Percentiles rank a stretch among this genome's conserved stretches.
phyloP scores from a whole-genome alignment of 305 asterid species.

The Rubia peregrina region DNA sequence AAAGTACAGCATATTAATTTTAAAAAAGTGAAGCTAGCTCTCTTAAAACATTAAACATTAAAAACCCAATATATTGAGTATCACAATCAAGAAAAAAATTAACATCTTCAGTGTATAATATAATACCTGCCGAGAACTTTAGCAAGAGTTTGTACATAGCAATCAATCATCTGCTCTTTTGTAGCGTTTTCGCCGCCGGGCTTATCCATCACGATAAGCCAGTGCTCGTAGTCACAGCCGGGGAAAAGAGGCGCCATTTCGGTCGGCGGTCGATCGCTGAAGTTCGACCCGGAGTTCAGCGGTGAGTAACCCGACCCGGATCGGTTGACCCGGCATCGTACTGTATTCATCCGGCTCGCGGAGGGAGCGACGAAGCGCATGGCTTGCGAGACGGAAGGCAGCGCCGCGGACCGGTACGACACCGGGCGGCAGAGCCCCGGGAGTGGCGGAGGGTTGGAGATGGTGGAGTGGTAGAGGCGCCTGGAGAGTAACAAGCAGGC shows the following conservation, averaged over 20 bases:
- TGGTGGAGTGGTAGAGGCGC: slow-evolving; percentile 41
- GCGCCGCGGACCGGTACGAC: slow-evolving; percentile 22
- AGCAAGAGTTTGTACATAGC: slow-evolving; percentile 76
- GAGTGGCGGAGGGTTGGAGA: slow-evolving; percentile 35
- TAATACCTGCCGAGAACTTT: slow-evolving; percentile 69
- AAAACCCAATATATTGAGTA: too few relatives aligned
- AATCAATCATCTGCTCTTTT: slow-evolving; percentile 88
- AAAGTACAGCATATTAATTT: neutral
- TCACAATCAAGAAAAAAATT: neutral
- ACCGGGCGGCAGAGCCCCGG: slow-evolving; percentile 33
- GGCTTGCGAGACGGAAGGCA: slow-evolving; percentile 35
- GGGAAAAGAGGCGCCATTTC: slow-evolving; percentile 98
- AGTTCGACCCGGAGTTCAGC: slow-evolving; percentile 63
- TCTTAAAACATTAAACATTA: too few relatives aligned
- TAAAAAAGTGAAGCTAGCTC: too few relatives aligned
- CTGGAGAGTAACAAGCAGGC: slow-evolving; percentile 24
- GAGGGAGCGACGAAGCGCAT: slow-evolving; percentile 28
- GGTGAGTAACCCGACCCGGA: slow-evolving; percentile 79
- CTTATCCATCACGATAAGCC: slow-evolving; percentile 95
- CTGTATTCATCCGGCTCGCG: slow-evolving; percentile 28
- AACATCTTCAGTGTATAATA: neutral
- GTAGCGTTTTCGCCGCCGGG: slow-evolving; percentile 96
- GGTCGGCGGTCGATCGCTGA: slow-evolving; percentile 81
- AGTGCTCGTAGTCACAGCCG: slow-evolving; percentile 91
- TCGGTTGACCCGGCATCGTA: slow-evolving; percentile 62